Evolutionary conservation across 805 yeast genomes (phyloP).

Genomic region (Pichia ethanolica): DNA sequence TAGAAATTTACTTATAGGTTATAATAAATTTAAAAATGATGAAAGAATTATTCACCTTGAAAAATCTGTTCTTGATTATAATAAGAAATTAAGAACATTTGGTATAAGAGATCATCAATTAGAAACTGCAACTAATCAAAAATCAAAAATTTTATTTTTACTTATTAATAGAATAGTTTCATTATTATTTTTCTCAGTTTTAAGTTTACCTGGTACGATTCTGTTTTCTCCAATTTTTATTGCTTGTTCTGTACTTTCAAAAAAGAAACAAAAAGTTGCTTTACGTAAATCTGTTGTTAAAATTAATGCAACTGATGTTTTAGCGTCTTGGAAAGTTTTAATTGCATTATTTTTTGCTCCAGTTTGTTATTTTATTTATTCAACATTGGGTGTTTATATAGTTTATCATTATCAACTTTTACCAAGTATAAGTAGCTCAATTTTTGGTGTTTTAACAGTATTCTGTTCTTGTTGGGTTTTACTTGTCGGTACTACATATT

Average conservation of each 20-base stretch:
- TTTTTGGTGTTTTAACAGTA: constrained; percentile 20
- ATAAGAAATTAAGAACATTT: constrained; percentile 51
- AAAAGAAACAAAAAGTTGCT: constrained; percentile 66
- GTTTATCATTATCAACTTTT: constrained; percentile 15
- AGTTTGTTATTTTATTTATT: constrained; percentile 69
- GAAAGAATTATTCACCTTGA: constrained; percentile 60
- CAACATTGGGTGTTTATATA: constrained; percentile 42
- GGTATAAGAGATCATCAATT: constrained; percentile 71
- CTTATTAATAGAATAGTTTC: constrained; percentile 50
- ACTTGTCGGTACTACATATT: constrained; percentile 70
- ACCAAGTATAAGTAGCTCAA: constrained; percentile 7
- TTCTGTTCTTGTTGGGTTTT: constrained; percentile 48
- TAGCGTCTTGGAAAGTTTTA: constrained; percentile 93
- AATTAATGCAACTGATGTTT: constrained; percentile 82
- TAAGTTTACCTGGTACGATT: constrained; percentile 81
- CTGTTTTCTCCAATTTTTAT: constrained; percentile 85
- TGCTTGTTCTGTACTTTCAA: constrained; percentile 64
- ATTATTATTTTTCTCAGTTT: constrained; percentile 44
- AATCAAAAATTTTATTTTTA: constrained; percentile 41
- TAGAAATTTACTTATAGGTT: constrained; percentile 77
- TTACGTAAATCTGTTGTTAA: constrained; percentile 82
- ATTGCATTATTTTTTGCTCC: constrained; percentile 88
- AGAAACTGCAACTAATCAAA: constrained; percentile 44
- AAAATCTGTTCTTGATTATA: constrained; percentile 60
- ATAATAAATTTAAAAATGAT: constrained; percentile 63